A percentile compares a stretch with the other conserved stretches of the same genome.
Conservation (phyloP, 352 stramenopile species). For the Phytophthora kernoviae region DNA sequence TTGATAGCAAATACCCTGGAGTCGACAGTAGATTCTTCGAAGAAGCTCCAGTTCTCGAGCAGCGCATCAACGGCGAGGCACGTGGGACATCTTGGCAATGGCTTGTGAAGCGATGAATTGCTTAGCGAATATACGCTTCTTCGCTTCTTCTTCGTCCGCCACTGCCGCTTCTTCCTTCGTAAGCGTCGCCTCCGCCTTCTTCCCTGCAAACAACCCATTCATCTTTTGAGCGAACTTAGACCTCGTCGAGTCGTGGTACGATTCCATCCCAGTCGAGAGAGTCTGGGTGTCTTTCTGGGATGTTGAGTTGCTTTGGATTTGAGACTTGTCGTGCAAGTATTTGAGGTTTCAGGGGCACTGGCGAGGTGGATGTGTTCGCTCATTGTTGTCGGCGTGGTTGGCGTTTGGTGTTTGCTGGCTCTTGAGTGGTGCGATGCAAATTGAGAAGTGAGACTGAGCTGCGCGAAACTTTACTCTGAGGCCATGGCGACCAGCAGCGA, state of each 20-base stretch:
- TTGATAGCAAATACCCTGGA: neutral
- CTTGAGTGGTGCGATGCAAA: slow-evolving; percentile 9
- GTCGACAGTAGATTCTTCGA: neutral
- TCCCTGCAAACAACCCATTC: slow-evolving; percentile 10
- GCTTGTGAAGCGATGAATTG: slow-evolving; percentile 17
- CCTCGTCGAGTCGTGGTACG: slow-evolving; percentile 11
- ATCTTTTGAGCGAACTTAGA: slow-evolving; percentile 24
- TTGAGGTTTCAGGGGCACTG: slow-evolving; percentile 28
- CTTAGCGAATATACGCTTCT: slow-evolving; percentile 10
- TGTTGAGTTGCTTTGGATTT: slow-evolving; percentile 3
- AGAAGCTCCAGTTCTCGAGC: neutral
- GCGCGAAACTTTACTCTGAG: neutral
- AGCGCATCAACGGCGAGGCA: slow-evolving; percentile 3
- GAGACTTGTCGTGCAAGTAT: slow-evolving; percentile 19
- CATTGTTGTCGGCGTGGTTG: slow-evolving; percentile 8
- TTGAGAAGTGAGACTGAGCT: slow-evolving; percentile 19
- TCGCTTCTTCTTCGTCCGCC: slow-evolving; percentile 7
- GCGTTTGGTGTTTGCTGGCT: slow-evolving; percentile 2
- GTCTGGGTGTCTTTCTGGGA: slow-evolving; percentile 8
- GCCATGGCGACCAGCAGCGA: too few relatives aligned
- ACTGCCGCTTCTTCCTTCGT: slow-evolving; percentile 9
- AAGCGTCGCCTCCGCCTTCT: neutral
- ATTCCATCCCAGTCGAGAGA: neutral
- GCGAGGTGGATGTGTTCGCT: slow-evolving; percentile 25
- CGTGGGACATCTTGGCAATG: slow-evolving; percentile 4